Evolutionary conservation across 139 green algal genomes (phyloP).

Genomic region (Chlamydomonas schloesseri): DNA sequence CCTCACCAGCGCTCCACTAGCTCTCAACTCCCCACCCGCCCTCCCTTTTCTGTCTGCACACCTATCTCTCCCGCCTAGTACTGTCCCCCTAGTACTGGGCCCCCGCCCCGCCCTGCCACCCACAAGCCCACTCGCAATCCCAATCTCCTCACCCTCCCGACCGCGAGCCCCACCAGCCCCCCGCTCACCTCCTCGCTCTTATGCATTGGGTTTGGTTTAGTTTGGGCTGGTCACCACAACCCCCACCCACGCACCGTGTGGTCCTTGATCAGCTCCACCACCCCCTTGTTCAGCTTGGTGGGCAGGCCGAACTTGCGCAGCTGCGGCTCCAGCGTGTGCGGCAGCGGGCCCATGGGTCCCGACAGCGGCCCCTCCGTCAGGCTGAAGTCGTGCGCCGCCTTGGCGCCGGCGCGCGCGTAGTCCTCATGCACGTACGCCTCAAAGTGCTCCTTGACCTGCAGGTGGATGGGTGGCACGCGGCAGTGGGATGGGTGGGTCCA

Average conservation of each 20-base stretch:
- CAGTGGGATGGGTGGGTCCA: no score
- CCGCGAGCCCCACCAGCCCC: not conserved
- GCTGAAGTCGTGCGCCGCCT: conserved; percentile 81
- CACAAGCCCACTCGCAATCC: not conserved
- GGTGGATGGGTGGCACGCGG: no score
- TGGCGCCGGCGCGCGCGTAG: conserved; percentile 86
- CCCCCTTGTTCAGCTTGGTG: conserved; percentile 91
- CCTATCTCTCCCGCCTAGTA: no score
- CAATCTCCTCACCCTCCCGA: not conserved
- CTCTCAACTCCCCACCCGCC: no score
- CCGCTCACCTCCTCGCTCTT: no score
- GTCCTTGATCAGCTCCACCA: conserved; percentile 90
- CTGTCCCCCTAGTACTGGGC: no score
- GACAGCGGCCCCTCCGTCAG: conserved; percentile 82
- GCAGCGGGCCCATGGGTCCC: conserved; percentile 79
- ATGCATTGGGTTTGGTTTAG: no score
- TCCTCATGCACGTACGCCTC: conserved; percentile 79
- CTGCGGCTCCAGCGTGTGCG: conserved; percentile 95
- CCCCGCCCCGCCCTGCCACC: no score
- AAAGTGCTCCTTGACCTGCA: conserved; percentile 61
- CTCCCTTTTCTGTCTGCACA: no score
- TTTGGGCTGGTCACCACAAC: no score
- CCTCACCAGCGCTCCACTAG: no score
- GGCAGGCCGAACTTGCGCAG: conserved; percentile 95
- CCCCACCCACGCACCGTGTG: conserved; percentile 68